A percentile compares a stretch with the other conserved stretches of the same genome.
phyloP scores from a whole-genome alignment of 257 asterid genomes.

The Plectranthus barbatus region DNA sequence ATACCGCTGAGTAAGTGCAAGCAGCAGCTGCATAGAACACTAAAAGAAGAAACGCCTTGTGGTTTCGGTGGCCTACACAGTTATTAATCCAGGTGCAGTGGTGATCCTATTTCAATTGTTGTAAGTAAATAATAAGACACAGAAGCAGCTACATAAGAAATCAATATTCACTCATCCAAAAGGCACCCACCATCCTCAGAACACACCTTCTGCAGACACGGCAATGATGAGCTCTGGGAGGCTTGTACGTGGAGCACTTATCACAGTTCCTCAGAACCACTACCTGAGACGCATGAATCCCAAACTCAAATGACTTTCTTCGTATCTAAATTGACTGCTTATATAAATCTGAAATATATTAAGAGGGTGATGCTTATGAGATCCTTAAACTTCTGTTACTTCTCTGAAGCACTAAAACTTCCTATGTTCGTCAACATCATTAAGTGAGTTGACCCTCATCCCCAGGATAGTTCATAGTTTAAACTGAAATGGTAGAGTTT shows the following conservation, averaged over 20 bases:
- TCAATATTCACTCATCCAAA: not conserved
- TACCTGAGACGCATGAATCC: conserved; percentile 30
- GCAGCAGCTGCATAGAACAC: conserved; percentile 68
- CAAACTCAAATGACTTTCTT: conserved; percentile 1
- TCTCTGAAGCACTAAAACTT: not conserved
- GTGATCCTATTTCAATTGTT: conserved; percentile 56
- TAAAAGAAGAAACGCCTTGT: conserved; percentile 61
- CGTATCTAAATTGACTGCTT: not conserved
- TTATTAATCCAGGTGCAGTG: conserved; percentile 91
- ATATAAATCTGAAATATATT: not conserved
- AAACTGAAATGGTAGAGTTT: not conserved
- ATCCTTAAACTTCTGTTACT: conserved; percentile 1
- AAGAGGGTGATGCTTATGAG: not conserved
- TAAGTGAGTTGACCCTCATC: not conserved
- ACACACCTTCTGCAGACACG: conserved; percentile 93
- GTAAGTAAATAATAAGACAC: not conserved
- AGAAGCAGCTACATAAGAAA: not conserved
- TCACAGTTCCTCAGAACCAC: conserved; percentile 40
- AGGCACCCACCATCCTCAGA: conserved; percentile 79
- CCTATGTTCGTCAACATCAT: not conserved
- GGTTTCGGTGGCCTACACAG: conserved; percentile 85
- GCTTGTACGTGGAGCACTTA: conserved; percentile 68
- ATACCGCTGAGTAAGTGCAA: conserved; percentile 56
- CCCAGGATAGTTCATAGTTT: too few species aligned
- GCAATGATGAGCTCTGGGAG: conserved; percentile 95